Evolutionary conservation across 306 rosid species (phyloP).

Genomic region (Casuarina glauca): DNA sequence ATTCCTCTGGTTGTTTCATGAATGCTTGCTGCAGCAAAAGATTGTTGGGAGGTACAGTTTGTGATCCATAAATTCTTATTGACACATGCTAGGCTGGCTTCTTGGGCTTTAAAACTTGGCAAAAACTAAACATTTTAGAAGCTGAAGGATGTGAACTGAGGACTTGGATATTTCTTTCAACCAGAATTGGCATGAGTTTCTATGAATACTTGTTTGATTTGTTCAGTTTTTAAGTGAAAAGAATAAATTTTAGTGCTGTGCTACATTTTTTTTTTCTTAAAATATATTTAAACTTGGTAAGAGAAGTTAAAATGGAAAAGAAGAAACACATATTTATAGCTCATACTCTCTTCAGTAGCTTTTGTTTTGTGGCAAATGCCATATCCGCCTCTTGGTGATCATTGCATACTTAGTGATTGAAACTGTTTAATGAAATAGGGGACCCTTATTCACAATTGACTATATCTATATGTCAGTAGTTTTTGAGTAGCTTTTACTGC

Average conservation of each 20-base stretch:
- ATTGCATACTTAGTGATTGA: not conserved
- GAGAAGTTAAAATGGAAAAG: not conserved
- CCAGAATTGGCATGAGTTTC: not conserved
- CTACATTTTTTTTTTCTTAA: not conserved
- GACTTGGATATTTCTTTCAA: not conserved
- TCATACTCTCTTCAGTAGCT: not conserved
- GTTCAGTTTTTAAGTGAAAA: not conserved
- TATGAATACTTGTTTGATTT: not conserved
- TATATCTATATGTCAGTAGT: not conserved
- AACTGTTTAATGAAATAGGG: not conserved
- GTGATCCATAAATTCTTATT: not conserved
- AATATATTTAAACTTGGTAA: not conserved
- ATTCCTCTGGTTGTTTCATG: not conserved
- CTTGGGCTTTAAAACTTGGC: not conserved
- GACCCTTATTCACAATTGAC: not conserved
- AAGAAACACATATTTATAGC: not conserved
- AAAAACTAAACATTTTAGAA: constrained; percentile 7
- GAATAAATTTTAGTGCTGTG: not conserved
- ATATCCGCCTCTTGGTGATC: not conserved
- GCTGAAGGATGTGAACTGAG: not conserved
- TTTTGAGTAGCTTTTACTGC: constrained; percentile 12
- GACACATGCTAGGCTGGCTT: not conserved
- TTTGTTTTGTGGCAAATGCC: not conserved
- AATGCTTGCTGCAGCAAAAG: not conserved
- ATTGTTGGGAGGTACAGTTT: not conserved